Conservation (phyloP, 2,329 filamentous ascomycete genomes). For the Diaporthe eres region DNA sequence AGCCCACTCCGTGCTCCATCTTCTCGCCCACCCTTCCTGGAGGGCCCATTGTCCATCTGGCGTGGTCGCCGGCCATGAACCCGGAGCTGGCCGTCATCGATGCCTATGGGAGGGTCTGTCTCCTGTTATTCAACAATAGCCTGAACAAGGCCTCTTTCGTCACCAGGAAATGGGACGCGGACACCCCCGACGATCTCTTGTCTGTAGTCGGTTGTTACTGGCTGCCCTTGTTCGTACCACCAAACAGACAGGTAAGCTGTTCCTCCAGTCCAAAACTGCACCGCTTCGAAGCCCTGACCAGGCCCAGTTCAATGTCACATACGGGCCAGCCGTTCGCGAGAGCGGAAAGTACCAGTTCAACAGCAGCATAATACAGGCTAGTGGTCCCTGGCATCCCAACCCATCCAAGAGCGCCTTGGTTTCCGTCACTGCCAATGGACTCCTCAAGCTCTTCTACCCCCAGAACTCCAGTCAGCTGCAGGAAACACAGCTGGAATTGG, state of each 20-base stretch:
- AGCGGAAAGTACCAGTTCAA: slow-evolving; percentile 78
- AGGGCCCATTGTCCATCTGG: slow-evolving; percentile 82
- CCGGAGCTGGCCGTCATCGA: slow-evolving; percentile 90
- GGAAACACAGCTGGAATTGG: slow-evolving; percentile 80
- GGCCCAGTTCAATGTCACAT: slow-evolving; percentile 60
- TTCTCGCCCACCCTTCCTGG: slow-evolving; percentile 73
- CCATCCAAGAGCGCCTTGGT: slow-evolving; percentile 80
- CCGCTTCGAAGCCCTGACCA: slow-evolving; percentile 11
- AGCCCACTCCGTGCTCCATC: slow-evolving; percentile 75
- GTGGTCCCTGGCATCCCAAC: slow-evolving; percentile 81
- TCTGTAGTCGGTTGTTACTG: slow-evolving; percentile 89
- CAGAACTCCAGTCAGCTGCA: slow-evolving; percentile 80
- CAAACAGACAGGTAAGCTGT: slow-evolving; percentile 55
- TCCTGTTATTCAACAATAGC: slow-evolving; percentile 79
- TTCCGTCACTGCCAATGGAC: slow-evolving; percentile 81
- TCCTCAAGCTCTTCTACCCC: slow-evolving; percentile 82
- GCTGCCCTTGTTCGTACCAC: slow-evolving; percentile 72
- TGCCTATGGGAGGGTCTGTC: slow-evolving; percentile 80
- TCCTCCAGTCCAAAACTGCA: slow-evolving; percentile 35
- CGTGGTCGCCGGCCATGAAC: slow-evolving; percentile 80
- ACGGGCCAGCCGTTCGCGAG: slow-evolving; percentile 75
- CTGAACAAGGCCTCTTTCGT: slow-evolving; percentile 78
- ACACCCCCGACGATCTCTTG: slow-evolving; percentile 80
- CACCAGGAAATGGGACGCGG: slow-evolving; percentile 74
- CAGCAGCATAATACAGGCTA: slow-evolving; percentile 73